Base-by-base conservation (phyloP, 1,139 yeast genomes). In the Blastobotrys elegans region DNA sequence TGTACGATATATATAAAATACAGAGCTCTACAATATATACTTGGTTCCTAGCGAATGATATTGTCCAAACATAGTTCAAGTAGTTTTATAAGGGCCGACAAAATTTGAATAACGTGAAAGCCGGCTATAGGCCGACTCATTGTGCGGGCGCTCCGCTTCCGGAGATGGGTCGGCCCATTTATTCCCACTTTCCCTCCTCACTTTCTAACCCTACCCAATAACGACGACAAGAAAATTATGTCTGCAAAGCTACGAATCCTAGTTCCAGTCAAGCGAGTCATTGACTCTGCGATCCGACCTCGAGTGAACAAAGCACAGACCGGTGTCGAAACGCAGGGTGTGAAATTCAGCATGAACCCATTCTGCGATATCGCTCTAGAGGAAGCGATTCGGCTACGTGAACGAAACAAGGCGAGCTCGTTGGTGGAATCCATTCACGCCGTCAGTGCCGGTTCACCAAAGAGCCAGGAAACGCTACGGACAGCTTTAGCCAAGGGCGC, bases 331-430 rank as follows among this genome's bases (percentile, higher is more conserved):
- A 82, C 92, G 50, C 80, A 85, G 56, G 97, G 97, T 49, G 89
- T 88, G 58, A 90, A 90, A 71, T 89, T 84, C 74, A 80, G 90
- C 63, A 88, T 92, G 68, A 92, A 92, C 67, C 98, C 98, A 48
- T 92, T 92, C 69, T 94, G 96, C 70, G 98, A 92, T 68, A 92
- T 92, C 64, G 98, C 98, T 14, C 72, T 77, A 36, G 98, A 92
- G 69, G 98, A 92, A 67, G 95, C 97, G 2, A 73, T 90, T 44
- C 77, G 84, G 59, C 75, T 92, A 56, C 80, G 79, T 60, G 92
- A 86, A 60, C 73, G 74, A 41, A 68, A 82, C 64, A 82, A 84
- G 61, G 82, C 69, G n/a, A 32, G 43, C 17, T 36, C 49, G 11
- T 67, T 79, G 43, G 96, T 89, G 24, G 95, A 88, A 56, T 71